Conservation (phyloP, 768 basidiomycete species). For the Trametes maxima region DNA sequence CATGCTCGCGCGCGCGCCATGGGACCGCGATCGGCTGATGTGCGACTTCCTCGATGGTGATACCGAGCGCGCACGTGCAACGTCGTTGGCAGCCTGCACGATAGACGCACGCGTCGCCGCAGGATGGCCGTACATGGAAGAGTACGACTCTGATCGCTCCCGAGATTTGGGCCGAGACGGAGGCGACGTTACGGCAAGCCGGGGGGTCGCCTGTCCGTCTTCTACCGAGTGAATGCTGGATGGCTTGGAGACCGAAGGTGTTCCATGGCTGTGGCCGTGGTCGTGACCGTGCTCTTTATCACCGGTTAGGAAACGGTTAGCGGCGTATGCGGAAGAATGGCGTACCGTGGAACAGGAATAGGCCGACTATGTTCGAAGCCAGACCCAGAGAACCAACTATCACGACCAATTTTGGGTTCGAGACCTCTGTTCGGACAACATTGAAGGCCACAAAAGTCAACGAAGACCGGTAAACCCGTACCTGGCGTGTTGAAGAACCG, state of each 20-base stretch:
- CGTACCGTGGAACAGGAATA: slow-evolving; percentile 94
- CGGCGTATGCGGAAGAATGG: neutral
- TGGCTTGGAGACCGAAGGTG: slow-evolving; percentile 38
- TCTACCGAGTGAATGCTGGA: slow-evolving; percentile 39
- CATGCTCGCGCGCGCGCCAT: slow-evolving; percentile 19
- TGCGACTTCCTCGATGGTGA: slow-evolving; percentile 29
- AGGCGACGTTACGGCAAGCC: slow-evolving; percentile 29
- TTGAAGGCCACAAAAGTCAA: neutral
- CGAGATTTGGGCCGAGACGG: slow-evolving; percentile 42
- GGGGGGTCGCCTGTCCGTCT: slow-evolving; percentile 23
- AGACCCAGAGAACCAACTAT: slow-evolving; percentile 89
- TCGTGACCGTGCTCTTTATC: slow-evolving; percentile 65
- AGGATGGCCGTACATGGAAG: slow-evolving; percentile 74
- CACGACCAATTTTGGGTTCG: slow-evolving; percentile 85
- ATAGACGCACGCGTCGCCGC: slow-evolving; percentile 71
- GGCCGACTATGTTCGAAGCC: slow-evolving; percentile 87
- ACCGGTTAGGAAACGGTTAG: slow-evolving; percentile 14
- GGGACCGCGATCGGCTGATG: slow-evolving; percentile 27
- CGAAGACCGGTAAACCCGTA: slow-evolving; percentile 34
- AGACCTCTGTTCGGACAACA: slow-evolving; percentile 63
- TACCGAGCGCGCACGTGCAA: slow-evolving; percentile 59
- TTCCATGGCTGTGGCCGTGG: slow-evolving; percentile 39
- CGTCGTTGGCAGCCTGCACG: slow-evolving; percentile 83
- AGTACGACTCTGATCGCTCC: slow-evolving; percentile 47
- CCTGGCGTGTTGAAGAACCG: slow-evolving; percentile 88